Evolutionary conservation across 2,329 filamentous ascomycete species (phyloP).

Genomic region (Curvularia hawaiiensis): DNA sequence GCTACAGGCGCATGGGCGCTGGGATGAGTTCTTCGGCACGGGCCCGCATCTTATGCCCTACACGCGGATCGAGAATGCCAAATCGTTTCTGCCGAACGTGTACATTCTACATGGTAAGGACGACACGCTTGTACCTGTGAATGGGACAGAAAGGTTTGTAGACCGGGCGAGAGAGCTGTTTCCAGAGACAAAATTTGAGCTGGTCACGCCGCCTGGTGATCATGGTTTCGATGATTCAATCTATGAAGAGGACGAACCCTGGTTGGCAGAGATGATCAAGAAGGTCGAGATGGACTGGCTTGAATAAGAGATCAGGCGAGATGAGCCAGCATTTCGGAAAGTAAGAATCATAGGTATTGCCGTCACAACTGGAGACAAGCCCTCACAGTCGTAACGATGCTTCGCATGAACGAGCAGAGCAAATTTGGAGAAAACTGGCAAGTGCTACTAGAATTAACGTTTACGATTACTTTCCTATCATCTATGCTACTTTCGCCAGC

Average conservation of each 20-base stretch:
- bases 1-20: slow-evolving; percentile 28
- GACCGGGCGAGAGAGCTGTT: slow-evolving; percentile 26
- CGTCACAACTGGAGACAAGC: neutral
- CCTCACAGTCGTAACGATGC: no score
- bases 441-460: neutral
- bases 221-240: slow-evolving; percentile 42
- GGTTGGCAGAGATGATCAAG: slow-evolving; percentile 36
- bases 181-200: slow-evolving; percentile 2
- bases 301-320: slow-evolving; percentile 1
- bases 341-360: neutral
- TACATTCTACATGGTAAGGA: slow-evolving; percentile 39
- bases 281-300: slow-evolving; percentile 39
- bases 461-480: neutral
- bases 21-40: slow-evolving; percentile 35
- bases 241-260: slow-evolving; percentile 34
- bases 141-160: slow-evolving; percentile 34
- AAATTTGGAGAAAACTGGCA: neutral
- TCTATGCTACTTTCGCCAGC: slow-evolving; percentile 66
- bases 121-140: slow-evolving; percentile 36
- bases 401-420: neutral
- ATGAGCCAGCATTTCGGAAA: neutral
- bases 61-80: slow-evolving; percentile 29
- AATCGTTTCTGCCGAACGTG: slow-evolving; percentile 35
- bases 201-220: slow-evolving; percentile 19
- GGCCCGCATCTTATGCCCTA: slow-evolving; percentile 36